These are phyloP conservation scores for Aureobasidium lini DNA, from an alignment of 2,329 filamentous ascomycete species.

Conservation along the genomic window DNA sequence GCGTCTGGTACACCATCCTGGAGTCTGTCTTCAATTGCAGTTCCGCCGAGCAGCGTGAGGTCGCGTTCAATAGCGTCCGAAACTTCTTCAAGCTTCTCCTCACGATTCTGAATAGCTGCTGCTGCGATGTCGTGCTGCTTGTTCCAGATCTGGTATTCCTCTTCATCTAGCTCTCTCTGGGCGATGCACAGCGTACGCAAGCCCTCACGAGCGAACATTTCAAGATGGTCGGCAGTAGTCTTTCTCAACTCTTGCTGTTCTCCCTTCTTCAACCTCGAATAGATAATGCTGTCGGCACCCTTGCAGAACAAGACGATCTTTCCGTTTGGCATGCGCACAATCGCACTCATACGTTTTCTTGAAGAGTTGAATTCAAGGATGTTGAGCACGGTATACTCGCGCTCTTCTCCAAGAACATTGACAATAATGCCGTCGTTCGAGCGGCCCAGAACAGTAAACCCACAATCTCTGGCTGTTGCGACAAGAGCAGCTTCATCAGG, in stretches of 20 bases:
- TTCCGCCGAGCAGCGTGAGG: conserved; percentile 80
- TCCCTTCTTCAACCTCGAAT: conserved; percentile 76
- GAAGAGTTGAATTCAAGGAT: conserved; percentile 97
- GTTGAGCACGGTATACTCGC: conserved; percentile 80
- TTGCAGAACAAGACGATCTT: conserved; percentile 92
- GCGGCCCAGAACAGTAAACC: conserved; percentile 82
- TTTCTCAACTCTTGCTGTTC: conserved; percentile 78
- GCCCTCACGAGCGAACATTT: conserved; percentile 94
- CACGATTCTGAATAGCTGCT: conserved; percentile 72
- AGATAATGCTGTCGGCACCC: conserved; percentile 94
- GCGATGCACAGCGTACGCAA: conserved; percentile 92
- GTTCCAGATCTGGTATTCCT: conserved; percentile 79
- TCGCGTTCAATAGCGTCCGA: conserved; percentile 88
- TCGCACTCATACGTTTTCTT: conserved; percentile 95
- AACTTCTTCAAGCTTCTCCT: conserved; percentile 86
- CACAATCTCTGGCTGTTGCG: conserved; percentile 87
- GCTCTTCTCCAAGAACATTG: conserved; percentile 80
- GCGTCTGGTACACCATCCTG: conserved; percentile 97
- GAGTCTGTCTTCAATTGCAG: conserved; percentile 91
- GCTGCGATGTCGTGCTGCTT: conserved; percentile 82
- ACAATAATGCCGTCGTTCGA: conserved; percentile 73
- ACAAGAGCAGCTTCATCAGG: conserved; percentile 94
- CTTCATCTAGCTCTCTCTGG: conserved; percentile 68
- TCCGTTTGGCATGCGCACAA: conserved; percentile 87
- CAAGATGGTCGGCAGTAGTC: conserved; percentile 84